Evolutionary conservation across 1,284 basidiomycete species (phyloP).

Genomic region (Porogramme epimiltina): DNA sequence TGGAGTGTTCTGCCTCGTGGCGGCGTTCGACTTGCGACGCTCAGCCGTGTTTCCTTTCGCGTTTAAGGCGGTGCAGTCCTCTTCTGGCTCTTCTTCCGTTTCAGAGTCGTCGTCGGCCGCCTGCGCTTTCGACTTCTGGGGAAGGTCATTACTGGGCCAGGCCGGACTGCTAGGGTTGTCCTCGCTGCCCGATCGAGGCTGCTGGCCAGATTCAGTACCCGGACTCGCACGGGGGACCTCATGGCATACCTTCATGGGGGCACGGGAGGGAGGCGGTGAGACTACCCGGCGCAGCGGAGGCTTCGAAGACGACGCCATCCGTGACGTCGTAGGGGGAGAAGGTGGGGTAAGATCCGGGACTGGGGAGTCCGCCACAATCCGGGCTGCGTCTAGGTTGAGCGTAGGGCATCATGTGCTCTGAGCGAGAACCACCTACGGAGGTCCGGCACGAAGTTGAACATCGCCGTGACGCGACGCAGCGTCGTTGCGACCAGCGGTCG

Average conservation of each 20-base stretch:
- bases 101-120: slow-evolving; percentile 41
- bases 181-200: not conserved
- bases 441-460: slow-evolving; percentile 63
- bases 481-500: slow-evolving; percentile 66
- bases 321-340: slow-evolving; percentile 13
- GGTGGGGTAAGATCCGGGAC: slow-evolving; percentile 25
- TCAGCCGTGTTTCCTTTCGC: slow-evolving; percentile 20
- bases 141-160: not conserved
- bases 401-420: slow-evolving; percentile 5
- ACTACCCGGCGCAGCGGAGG: slow-evolving; percentile 9
- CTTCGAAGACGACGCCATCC: slow-evolving; percentile 5
- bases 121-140: not conserved
- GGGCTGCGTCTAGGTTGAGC: slow-evolving; percentile 26
- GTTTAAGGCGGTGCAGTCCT: slow-evolving; percentile 8
- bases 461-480: slow-evolving; percentile 66
- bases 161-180: not conserved
- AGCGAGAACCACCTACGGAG: slow-evolving; percentile 51
- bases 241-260: slow-evolving; percentile 3
- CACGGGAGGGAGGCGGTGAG: slow-evolving; percentile 3
- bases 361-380: slow-evolving; percentile 28
- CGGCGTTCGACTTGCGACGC: slow-evolving; percentile 1
- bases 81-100: slow-evolving; percentile 45
- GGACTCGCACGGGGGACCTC: not conserved
- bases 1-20: slow-evolving; percentile 9
- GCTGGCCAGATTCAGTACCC: not conserved